phyloP scores from a whole-genome alignment of 257 asterid species.

The Coffea canephora region DNA sequence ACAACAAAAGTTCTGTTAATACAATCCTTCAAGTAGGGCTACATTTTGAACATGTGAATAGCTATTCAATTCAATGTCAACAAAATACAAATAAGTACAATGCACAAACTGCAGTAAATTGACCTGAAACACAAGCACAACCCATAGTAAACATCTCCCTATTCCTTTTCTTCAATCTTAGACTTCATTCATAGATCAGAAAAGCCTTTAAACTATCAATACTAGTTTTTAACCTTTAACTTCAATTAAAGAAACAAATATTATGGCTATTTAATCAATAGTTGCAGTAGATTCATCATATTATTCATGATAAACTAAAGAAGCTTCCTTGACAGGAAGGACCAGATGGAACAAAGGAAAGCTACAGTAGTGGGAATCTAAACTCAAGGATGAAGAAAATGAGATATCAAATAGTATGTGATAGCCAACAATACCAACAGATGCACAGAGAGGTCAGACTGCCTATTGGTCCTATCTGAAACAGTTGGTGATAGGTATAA shows the following conservation, averaged over 20 bases:
- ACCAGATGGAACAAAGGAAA: background rate
- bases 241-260: background rate
- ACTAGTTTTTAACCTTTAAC: background rate
- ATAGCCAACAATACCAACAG: background rate
- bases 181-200: background rate
- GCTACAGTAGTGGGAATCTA: background rate
- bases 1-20: background rate
- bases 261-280: background rate
- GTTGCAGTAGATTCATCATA: background rate
- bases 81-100: background rate
- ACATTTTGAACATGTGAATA: background rate
- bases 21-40: background rate
- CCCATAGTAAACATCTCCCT: background rate
- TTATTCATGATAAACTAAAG: background rate
- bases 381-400: background rate
- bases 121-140: background rate
- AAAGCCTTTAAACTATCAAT: background rate
- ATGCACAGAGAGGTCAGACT: conserved; percentile 1
- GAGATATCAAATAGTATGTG: background rate
- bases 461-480: background rate
- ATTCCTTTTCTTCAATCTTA: background rate
- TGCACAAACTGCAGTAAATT: too few relatives aligned
- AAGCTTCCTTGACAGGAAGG: background rate
- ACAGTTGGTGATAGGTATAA: background rate
- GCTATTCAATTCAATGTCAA: background rate